Evolutionary conservation across 1,284 basidiomycete species (phyloP).

Genomic region (Tetrapyrgos nigripes): DNA sequence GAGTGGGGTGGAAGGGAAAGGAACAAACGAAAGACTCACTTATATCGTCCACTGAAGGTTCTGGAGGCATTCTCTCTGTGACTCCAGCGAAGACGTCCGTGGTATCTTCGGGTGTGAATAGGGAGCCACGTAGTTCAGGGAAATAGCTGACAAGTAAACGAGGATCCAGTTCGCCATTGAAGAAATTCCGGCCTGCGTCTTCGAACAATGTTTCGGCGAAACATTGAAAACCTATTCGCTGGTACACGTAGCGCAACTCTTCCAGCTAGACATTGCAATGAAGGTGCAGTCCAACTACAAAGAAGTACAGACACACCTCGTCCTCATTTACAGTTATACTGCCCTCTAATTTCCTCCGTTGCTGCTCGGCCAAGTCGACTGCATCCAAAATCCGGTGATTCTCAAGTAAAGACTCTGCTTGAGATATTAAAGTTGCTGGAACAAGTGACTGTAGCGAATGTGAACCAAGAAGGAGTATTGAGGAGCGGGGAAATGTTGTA

Average conservation of each 20-base stretch:
- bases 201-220: constrained; percentile 77
- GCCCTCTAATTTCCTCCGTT: constrained; percentile 60
- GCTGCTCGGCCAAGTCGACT: constrained; percentile 63
- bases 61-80: constrained; percentile 65
- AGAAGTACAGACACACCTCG: constrained; percentile 46
- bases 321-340: constrained; percentile 55
- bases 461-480: constrained; percentile 66
- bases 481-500: constrained; percentile 61
- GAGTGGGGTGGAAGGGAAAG: constrained; percentile 12
- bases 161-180: constrained; percentile 77
- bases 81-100: constrained; percentile 73
- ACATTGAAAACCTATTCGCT: constrained; percentile 77
- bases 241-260: constrained; percentile 77
- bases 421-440: constrained; percentile 74
- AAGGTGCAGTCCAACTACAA: neutral
- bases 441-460: constrained; percentile 73
- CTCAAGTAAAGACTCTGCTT: constrained; percentile 74
- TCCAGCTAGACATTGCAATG: constrained; percentile 52
- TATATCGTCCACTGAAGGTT: constrained; percentile 73
- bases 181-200: constrained; percentile 77
- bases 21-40: constrained; percentile 59
- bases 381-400: constrained; percentile 71
- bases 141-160: constrained; percentile 79
- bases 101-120: constrained; percentile 55
- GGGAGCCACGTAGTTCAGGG: constrained; percentile 66